Base-by-base conservation (phyloP, 805 yeast species). In the Zygotorulaspora chibaensis region DNA sequence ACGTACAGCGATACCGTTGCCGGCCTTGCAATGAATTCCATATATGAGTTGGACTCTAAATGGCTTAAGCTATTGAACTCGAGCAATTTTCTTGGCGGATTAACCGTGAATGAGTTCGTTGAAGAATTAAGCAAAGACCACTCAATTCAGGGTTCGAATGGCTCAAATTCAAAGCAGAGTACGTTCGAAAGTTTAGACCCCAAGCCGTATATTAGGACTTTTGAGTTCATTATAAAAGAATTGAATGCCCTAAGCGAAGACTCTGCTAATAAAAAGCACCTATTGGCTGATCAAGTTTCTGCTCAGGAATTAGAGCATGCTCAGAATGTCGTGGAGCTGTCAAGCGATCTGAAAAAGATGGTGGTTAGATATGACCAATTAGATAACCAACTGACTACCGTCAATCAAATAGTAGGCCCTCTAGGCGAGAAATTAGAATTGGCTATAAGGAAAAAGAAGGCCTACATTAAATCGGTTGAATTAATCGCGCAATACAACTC, bases 171-270 rank as follows among this genome's bases (percentile, higher is more conserved):
- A 26, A 47, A 37, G 46, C 8, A 33, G 11, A 13, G 16, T 6
- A 54, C 35, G 39, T 53, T 38, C 48, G 59, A 54, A 33, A 60
- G 54, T 38, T 66, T 88, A 44, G 96, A 93, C 59, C 96, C 98
- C 1, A 88, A 87, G 58, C 98, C 98, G 1, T 93, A 87, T 61
- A 91, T 91, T 38, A 77, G 96, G 54, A 87, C 96, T 0, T 90
- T 93, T 63, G 97, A 91, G 61, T 80, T 90, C 1, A 87, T 93
- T 2, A 69, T 89, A 37, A 74, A 80, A 38, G 91, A 87, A 57
- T 69, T 91, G 52, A 77, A 80, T 56, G 72, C 72, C 40, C 66
- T 93, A 35, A 74, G 74, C 38, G 76, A 73, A 1, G 83, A 83
- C 36, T 78, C 89, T 2, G 61, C 66, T 3, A 61, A 64, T 12